Evolutionary conservation across 2,329 filamentous ascomycete species (phyloP).

Genomic region (Fusarium compactum): DNA sequence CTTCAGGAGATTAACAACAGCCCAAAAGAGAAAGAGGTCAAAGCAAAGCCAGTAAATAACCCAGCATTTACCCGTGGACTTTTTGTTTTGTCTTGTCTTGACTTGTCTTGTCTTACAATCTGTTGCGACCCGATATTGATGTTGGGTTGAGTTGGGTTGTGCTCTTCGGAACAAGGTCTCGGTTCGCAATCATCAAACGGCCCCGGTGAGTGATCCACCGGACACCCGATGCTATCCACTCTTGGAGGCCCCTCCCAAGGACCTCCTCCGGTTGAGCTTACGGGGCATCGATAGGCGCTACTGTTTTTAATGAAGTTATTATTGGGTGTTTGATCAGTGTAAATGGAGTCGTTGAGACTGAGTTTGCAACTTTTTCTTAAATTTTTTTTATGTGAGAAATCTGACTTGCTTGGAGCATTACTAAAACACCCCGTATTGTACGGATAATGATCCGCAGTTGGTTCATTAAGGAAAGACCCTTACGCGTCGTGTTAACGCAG

Average conservation of each 20-base stretch:
- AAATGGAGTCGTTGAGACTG: constrained; percentile 4
- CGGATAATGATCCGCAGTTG: background rate
- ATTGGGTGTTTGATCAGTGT: constrained; percentile 16
- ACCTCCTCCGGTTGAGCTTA: constrained; percentile 35
- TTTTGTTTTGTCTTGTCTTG: background rate
- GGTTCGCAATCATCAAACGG: constrained; percentile 33
- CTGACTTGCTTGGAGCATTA: background rate
- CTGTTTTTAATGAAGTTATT: constrained; percentile 17
- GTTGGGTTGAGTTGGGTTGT: constrained; percentile 15
- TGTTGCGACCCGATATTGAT: constrained; percentile 12
- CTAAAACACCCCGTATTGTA: background rate
- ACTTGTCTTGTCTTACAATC: background rate
- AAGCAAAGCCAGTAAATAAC: constrained; percentile 1
- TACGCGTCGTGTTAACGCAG: constrained; percentile 6
- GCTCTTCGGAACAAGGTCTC: constrained; percentile 35
- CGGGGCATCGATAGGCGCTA: constrained; percentile 23
- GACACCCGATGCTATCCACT: constrained; percentile 35
- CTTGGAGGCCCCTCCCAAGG: constrained; percentile 22
- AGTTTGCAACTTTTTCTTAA: constrained; percentile 4
- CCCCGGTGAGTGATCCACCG: constrained; percentile 28
- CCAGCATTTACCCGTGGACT: background rate
- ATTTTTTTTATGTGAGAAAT: constrained; percentile 8
- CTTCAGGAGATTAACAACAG: constrained; percentile 18
- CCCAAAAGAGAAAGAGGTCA: constrained; percentile 21
- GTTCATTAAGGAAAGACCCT: constrained; percentile 7